Conservation (phyloP, 2,329 filamentous ascomycete genomes). For the Pyricularia sp. region DNA sequence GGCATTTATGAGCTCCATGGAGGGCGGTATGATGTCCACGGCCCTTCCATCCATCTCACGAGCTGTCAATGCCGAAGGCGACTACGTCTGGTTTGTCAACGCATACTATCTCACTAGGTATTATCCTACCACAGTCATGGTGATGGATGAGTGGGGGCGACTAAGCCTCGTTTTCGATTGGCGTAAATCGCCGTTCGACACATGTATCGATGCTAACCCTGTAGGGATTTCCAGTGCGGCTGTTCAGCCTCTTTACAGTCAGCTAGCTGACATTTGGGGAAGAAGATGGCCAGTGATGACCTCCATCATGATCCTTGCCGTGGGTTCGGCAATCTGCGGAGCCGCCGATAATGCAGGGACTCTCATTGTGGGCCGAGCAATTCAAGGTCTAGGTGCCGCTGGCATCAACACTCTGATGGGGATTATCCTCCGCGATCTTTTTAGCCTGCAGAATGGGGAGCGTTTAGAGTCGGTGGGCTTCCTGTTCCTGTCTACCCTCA, state of each 20-base stretch:
- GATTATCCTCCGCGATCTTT: conserved; percentile 13
- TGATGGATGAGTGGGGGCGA: too few relatives aligned
- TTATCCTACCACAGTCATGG: too few relatives aligned
- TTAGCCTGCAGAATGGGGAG: conserved; percentile 12
- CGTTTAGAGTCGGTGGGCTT: conserved; percentile 26
- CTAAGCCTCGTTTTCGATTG: too few relatives aligned
- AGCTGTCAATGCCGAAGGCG: conserved; percentile 12
- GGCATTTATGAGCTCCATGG: conserved; percentile 15
- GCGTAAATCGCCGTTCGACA: too few relatives aligned
- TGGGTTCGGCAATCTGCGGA: conserved; percentile 34
- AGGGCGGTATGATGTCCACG: conserved; percentile 19
- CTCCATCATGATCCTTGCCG: background rate
- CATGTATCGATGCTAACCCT: background rate
- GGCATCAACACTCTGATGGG: conserved; percentile 25
- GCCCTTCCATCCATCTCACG: conserved; percentile 18
- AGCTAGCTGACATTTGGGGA: conserved; percentile 19
- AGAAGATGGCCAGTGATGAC: conserved; percentile 2
- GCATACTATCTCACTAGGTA: conserved; percentile 15
- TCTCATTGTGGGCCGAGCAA: conserved; percentile 36
- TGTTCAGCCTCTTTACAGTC: conserved; percentile 39
- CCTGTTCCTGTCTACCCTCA: conserved; percentile 36
- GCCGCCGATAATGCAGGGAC: conserved; percentile 30
- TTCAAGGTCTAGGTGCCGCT: conserved; percentile 38
- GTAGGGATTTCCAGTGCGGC: conserved; percentile 14
- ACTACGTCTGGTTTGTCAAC: conserved; percentile 18